phyloP scores from a whole-genome alignment of 352 stramenopile species.

The Pythium oligandrum region DNA sequence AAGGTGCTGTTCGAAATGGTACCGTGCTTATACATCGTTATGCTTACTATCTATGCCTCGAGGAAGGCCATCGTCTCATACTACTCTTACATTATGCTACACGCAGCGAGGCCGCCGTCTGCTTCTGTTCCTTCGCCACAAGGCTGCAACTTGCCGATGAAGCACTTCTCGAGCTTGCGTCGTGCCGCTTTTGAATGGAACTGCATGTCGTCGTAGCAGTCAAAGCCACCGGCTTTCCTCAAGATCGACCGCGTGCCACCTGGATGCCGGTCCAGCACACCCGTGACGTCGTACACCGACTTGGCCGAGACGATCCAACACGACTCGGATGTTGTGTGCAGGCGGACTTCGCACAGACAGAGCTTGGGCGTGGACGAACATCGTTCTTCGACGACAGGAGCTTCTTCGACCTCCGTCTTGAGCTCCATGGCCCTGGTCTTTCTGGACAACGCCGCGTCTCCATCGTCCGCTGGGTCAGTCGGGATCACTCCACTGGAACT shows the following conservation, averaged over 20 bases:
- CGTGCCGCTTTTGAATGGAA: conserved; percentile 77
- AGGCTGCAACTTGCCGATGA: conserved; percentile 67
- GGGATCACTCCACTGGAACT: no score
- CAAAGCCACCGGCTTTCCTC: conserved; percentile 67
- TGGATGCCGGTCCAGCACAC: conserved; percentile 65
- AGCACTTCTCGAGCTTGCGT: conserved; percentile 77
- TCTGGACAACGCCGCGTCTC: not conserved
- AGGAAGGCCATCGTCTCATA: not conserved
- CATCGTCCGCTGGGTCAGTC: not conserved
- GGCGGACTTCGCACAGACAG: conserved; percentile 68
- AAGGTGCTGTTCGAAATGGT: no score
- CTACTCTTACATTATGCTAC: conserved; percentile 61
- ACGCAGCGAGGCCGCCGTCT: conserved; percentile 31
- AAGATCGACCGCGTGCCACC: conserved; percentile 74
- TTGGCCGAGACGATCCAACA: conserved; percentile 94
- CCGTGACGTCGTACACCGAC: conserved; percentile 86
- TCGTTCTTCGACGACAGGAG: conserved; percentile 11
- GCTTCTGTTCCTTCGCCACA: conserved; percentile 43
- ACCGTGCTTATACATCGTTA: no score
- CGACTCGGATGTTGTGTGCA: conserved; percentile 88
- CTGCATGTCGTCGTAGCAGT: conserved; percentile 77
- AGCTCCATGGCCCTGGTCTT: not conserved
- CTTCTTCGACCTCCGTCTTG: not conserved
- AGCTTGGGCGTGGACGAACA: conserved; percentile 64
- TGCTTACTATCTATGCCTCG: no score